phyloP scores from a whole-genome alignment of 306 rosid species.

The Vigna hirtella region DNA sequence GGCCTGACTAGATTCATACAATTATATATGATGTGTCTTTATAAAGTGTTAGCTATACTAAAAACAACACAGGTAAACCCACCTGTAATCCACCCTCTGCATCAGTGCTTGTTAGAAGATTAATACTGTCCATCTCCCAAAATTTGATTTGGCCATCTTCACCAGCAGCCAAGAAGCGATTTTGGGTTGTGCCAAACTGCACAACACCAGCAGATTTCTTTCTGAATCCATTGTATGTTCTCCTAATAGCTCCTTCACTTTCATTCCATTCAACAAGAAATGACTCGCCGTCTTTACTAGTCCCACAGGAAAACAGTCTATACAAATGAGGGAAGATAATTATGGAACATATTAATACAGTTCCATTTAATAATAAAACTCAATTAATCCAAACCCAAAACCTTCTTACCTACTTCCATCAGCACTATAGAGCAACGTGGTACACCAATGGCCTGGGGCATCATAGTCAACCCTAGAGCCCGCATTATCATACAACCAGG shows the following conservation, averaged over 20 bases:
- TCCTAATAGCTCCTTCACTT: slow-evolving; percentile 83
- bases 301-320: slow-evolving; percentile 94
- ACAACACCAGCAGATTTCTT: slow-evolving; percentile 79
- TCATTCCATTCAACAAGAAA: slow-evolving; percentile 91
- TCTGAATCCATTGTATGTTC: slow-evolving; percentile 77
- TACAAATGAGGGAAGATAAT: slow-evolving; percentile 18
- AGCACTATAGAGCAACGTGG: slow-evolving; percentile 82
- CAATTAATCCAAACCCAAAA: slow-evolving; percentile 3
- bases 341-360: slow-evolving; percentile 12
- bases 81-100: slow-evolving; percentile 89
- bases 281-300: slow-evolving; percentile 90
- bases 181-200: slow-evolving; percentile 85
- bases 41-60: slow-evolving; percentile 1
- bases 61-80: slow-evolving; percentile 31
- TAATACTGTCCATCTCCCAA: slow-evolving; percentile 85
- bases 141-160: slow-evolving; percentile 87
- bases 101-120: slow-evolving; percentile 59
- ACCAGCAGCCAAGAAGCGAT: slow-evolving; percentile 88
- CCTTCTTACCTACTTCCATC: slow-evolving; percentile 82
- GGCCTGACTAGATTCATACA: slow-evolving; percentile 61
- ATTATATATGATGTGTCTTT: slow-evolving; percentile 26
- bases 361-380: slow-evolving; percentile 12
- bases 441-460: slow-evolving; percentile 92
- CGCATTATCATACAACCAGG: slow-evolving; percentile 82
- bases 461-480: slow-evolving; percentile 91